A percentile compares a stretch with the other conserved stretches of the same genome.
These are phyloP conservation scores for Penicillium fimorum DNA, from an alignment of 495 filamentous ascomycete species.

Conservation along the genomic window DNA sequence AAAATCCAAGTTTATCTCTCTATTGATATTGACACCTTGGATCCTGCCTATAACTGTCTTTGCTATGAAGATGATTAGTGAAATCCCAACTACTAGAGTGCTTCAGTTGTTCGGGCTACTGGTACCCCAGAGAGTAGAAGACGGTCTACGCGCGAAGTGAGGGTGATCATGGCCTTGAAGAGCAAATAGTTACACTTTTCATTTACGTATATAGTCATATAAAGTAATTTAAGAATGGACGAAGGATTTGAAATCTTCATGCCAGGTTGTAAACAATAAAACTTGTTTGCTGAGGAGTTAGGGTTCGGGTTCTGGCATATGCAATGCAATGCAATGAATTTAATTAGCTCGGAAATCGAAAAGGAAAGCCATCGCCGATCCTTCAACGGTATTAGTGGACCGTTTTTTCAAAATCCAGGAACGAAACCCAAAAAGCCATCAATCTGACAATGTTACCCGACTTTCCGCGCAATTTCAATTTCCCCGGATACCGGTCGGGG, in stretches of 20 bases:
- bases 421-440: neutral
- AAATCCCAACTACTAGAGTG: neutral
- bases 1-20: conserved; percentile 77
- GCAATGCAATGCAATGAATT: neutral
- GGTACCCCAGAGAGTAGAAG: conserved; percentile 82
- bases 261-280: neutral
- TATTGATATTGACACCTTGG: conserved; percentile 86
- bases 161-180: conserved; percentile 64
- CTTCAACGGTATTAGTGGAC: neutral
- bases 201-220: neutral
- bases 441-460: neutral
- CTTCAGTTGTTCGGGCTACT: conserved; percentile 69
- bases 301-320: neutral
- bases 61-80: neutral
- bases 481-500: neutral
- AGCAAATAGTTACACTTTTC: neutral
- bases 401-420: neutral
- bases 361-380: neutral
- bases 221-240: neutral
- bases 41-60: conserved; percentile 66
- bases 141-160: conserved; percentile 77
- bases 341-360: neutral
- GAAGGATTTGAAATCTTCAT: neutral
- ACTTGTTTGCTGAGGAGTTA: neutral
- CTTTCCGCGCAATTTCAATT: neutral